Conservation (phyloP, 2,329 filamentous ascomycete species). For the Penicillium sp. region DNA sequence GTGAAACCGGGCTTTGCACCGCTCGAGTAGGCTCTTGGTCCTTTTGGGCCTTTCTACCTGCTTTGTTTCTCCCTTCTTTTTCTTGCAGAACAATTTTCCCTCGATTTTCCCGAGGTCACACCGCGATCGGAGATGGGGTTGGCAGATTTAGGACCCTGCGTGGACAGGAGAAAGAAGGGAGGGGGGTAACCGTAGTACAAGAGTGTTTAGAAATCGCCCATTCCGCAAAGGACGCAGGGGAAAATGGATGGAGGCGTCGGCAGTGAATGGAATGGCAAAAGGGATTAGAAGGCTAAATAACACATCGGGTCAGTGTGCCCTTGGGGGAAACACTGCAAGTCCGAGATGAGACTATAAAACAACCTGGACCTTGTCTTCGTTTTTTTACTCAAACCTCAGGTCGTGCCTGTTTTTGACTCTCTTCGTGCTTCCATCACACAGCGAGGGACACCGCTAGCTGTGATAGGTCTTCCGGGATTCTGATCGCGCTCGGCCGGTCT, state of each 20-base stretch:
- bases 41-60: not conserved
- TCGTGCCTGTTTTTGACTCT: slow-evolving; percentile 4
- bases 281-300: not conserved
- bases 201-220: slow-evolving; percentile 5
- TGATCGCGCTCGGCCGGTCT: slow-evolving; percentile 10
- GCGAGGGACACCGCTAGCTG: slow-evolving; percentile 7
- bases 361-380: slow-evolving; percentile 10
- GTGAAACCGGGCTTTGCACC: slow-evolving; percentile 12
- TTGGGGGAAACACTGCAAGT: not conserved
- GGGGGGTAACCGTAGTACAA: slow-evolving; percentile 19
- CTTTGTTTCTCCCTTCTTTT: slow-evolving; percentile 2
- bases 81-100: not conserved
- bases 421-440: slow-evolving; percentile 23
- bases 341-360: slow-evolving; percentile 7
- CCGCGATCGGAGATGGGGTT: slow-evolving; percentile 26
- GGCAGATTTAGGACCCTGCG: slow-evolving; percentile 26
- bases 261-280: not conserved
- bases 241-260: too few species aligned
- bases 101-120: slow-evolving; percentile 26
- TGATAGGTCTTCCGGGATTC: slow-evolving; percentile 16
- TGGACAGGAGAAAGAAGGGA: slow-evolving; percentile 7
- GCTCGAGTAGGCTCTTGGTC: not conserved
- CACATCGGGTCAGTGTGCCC: not conserved
- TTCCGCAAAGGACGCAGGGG: not conserved
- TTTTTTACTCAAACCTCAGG: not conserved